Evolutionary conservation across 148 eudicot genomes (phyloP).

Genomic region (Fagopyrum tataricum): DNA sequence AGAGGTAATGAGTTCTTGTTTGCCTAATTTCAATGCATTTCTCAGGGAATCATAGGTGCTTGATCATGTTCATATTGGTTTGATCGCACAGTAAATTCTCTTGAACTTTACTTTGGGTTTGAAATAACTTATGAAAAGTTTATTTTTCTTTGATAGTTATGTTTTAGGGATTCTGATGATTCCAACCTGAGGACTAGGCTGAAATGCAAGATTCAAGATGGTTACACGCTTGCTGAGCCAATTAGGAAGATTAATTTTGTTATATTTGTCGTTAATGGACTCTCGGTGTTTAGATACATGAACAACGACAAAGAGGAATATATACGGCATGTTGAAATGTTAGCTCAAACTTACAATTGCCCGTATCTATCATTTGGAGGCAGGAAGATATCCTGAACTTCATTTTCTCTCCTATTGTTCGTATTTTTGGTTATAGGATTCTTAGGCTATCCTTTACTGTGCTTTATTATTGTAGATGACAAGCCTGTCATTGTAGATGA

Average conservation of each 20-base stretch:
- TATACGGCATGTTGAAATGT: conserved; percentile 23
- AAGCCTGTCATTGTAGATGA: conserved; percentile 74
- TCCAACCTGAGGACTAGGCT: conserved; percentile 29
- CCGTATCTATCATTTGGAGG: conserved; percentile 80
- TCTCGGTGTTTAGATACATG: conserved; percentile 53
- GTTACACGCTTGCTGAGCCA: neutral
- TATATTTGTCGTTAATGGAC: conserved; percentile 68
- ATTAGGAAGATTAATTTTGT: conserved; percentile 64
- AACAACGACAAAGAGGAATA: conserved; percentile 38
- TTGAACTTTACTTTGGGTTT: conserved; percentile 10
- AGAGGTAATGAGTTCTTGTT: conserved; percentile 43
- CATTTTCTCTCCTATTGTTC: neutral
- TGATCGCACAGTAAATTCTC: neutral
- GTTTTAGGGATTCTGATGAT: conserved; percentile 49
- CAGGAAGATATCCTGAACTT: conserved; percentile 14
- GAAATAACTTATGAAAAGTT: neutral
- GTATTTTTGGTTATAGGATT: neutral
- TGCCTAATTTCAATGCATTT: too few species aligned
- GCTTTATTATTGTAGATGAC: conserved; percentile 49
- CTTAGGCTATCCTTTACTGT: neutral
- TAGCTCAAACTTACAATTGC: conserved; percentile 41
- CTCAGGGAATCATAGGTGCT: too few species aligned
- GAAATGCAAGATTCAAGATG: conserved; percentile 37
- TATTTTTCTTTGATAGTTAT: conserved; percentile 13
- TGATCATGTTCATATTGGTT: too few species aligned